Base-by-base conservation (phyloP, 176 grass and related monocot genomes). In the Hordeum marinum region DNA sequence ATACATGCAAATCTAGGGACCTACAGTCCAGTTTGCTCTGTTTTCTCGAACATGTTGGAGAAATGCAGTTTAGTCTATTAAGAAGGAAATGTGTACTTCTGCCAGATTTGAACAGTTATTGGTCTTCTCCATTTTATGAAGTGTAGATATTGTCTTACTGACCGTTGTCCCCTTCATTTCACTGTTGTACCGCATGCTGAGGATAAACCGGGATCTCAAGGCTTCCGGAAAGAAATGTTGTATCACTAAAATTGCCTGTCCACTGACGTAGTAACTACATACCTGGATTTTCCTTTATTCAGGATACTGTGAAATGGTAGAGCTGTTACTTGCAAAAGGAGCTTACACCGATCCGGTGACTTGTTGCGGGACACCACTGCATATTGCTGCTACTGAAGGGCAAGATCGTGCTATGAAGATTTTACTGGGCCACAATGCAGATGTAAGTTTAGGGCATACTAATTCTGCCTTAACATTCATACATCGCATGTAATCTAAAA, bases 291-390 rank as follows among this genome's bases (percentile, higher is more conserved):
- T 70, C 3, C 21, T 72, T 71, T 36, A 24, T 64, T 35, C 84
- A 86, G 84, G 84, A 50, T 37, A 27, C 34, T 80, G 31, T 80
- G 58, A 86, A 80, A 73, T 63, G 0, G 77, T 74, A 26, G 41
- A 80, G 58, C 57, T 80, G 10, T 86, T 86, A 15, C 77, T 86
- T 65, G 76, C 55, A 48, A 86, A 23, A 63, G 84, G 76, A 63
- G 84, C 84, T 80, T 80, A 21, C 43, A 18, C 23, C 39, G 84
- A 86, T 2, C 84, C 84, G 2, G 21, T 86, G 63, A 73, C 40
- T 39, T 26, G 5, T 63, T 80, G 77, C 14, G 84, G 84, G 57
- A 86, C 84, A 80, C 84, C 84, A 50, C 84, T 86, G 24, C 76
- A 85, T 68, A 69, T 77, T 32, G 83, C 75, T 40, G 75, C 74